Base-by-base conservation (phyloP, 768 basidiomycete species). In the Podaxis carcinomalis region DNA sequence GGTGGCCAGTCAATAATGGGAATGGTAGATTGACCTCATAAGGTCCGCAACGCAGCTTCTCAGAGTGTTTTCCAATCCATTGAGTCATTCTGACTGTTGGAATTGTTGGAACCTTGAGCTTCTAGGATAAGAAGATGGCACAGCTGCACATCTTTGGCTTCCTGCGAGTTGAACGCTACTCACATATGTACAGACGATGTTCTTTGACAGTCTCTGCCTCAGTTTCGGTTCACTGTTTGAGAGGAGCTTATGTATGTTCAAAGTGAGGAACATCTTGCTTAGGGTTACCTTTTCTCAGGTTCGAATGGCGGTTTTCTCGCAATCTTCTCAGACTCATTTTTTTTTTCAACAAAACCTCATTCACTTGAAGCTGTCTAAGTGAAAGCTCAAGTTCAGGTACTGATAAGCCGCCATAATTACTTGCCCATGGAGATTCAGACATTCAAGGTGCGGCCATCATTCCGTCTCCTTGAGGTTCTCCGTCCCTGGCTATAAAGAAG, bases 41-140 rank as follows among this genome's bases (percentile, higher is more conserved):
- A 53, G 32, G n/a, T 21, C 51, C 28, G 51, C n/a, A 19, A 37
- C 19, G 3, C 27, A 27, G 21, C n/a, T 28, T 32, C 27, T 16
- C 10, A 16, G 1, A 25, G n/a, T 53, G 32, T 5, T 37, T 25
- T 54, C 23, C 52, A 54, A 14, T 39, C 14, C n/a, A n/a, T 16
- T 23, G 52, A 54, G 36, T 54, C 52, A 54, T 53, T 53, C 51
- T 53, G 52, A 54, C 52, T 39, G 52, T 39, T 54, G 50, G 50
- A 51, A 32, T n/a, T 32, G 25, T 51, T 51, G 19, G 36, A 37
- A 37, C 19, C 36, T 21, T 11, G 21, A 27, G 21, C 23, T 49
- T 27, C 47, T 49, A 32, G 52, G 16, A 10, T 21, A 25, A 16
- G 35, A 10, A 39, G 19, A 16, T 23, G 19, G 36, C 32, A 32